Evolutionary conservation across 768 basidiomycete species (phyloP), one percentile per base, ranked within the genome.

Genomic region (Pleurotus pulmonarius): DNA sequence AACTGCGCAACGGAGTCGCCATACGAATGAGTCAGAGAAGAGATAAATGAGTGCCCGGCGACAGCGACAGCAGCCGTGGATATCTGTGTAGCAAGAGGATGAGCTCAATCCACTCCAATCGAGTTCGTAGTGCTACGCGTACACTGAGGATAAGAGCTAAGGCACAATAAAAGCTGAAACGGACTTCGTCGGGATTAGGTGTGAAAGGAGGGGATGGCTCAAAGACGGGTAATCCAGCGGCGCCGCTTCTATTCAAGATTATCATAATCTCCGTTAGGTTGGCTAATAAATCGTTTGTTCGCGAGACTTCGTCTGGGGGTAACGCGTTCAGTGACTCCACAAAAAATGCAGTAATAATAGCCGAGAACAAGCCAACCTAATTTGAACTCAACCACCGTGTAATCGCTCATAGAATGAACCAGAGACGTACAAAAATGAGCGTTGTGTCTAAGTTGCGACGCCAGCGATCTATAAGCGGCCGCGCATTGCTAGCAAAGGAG

Each of bases 221-320:
- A n/a, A 59, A 16, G 4, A 13, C 22, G 13, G 29, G 18, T n/a
- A 25, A 9, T 16, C 46, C 12, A 18, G 13, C 34, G 40, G 45
- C 25, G 43, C 25, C 40, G n/a, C 22, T 46, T 15, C 16, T 25
- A 40, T 38, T 46, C 3, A 59, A 38, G 9, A 40, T 47, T 24
- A 56, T 46, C 39, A 66, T 16, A 55, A 43, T 52, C 37, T 53
- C 40, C 39, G 58, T 74, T 64, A 74, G 58, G 37, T 72, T 48
- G 63, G 61, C 20, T 60, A 74, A 40, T 65, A 71, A 9, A 62
- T 70, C 46, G 65, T 73, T 47, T 49, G 71, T 68, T 12, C 52
- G 56, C 26, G 46, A 56, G 37, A 25, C 41, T 29, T 58, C 55
- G 25, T 56, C 54, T 26, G 38, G 57, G 18, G 51, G 16, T 29